phyloP scores from a whole-genome alignment of 257 asterid genomes.

The Cinchona pubescens region DNA sequence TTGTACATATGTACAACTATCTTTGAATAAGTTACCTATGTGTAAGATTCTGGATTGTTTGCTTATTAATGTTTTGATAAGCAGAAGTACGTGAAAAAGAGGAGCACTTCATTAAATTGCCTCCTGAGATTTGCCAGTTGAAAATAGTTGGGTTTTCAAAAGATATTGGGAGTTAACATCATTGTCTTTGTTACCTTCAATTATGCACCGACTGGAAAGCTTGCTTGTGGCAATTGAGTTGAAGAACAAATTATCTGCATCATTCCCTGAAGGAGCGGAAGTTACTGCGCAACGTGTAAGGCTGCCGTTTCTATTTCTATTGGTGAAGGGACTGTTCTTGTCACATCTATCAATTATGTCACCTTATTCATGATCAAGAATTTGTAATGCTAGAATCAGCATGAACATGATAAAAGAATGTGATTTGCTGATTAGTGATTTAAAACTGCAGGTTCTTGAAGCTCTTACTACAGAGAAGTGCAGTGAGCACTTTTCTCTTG shows the following conservation, averaged over 20 bases:
- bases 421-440: conserved; percentile 23
- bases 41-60: conserved; percentile 24
- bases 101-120: conserved; percentile 87
- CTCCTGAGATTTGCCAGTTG: conserved; percentile 93
- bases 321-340: neutral
- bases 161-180: conserved; percentile 96
- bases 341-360: conserved; percentile 5
- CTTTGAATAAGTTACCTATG: neutral
- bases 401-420: conserved; percentile 2
- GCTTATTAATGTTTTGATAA: conserved; percentile 19
- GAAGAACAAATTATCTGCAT: conserved; percentile 56
- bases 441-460: conserved; percentile 82
- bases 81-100: conserved; percentile 67
- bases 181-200: conserved; percentile 81
- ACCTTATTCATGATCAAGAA: conserved; percentile 11
- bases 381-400: conserved; percentile 9
- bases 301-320: conserved; percentile 13
- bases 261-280: conserved; percentile 82
- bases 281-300: conserved; percentile 68
- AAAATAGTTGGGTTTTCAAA: conserved; percentile 93
- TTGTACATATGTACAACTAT: neutral
- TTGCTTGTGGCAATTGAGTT: conserved; percentile 83
- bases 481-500: conserved; percentile 77
- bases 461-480: conserved; percentile 96
- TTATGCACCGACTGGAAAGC: conserved; percentile 90